Evolutionary conservation across 2,329 filamentous ascomycete genomes (phyloP).

Genomic region (Aureobasidium sp.): DNA sequence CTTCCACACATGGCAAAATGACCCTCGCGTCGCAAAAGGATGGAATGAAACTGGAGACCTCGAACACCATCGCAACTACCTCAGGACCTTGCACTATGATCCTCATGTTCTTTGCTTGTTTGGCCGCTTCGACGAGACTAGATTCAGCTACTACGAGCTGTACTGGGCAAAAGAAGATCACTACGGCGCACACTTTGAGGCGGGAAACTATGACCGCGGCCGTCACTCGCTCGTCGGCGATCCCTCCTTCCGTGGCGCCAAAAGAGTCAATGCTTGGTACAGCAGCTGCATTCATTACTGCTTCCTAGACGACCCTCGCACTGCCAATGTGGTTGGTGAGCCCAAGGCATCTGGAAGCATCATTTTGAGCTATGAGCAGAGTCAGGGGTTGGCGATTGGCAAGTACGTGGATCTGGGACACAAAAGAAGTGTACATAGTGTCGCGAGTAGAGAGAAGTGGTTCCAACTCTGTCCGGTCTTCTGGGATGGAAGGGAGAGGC

Average conservation of each 20-base stretch:
- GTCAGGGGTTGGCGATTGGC: conserved; percentile 63
- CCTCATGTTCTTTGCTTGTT: conserved; percentile 63
- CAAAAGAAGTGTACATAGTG: conserved; percentile 32
- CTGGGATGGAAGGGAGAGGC: conserved; percentile 36
- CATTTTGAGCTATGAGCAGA: conserved; percentile 65
- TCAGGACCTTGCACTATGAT: conserved; percentile 60
- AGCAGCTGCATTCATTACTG: conserved; percentile 51
- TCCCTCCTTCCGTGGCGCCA: conserved; percentile 44
- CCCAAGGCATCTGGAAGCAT: conserved; percentile 63
- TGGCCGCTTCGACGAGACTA: conserved; percentile 60
- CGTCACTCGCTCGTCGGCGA: conserved; percentile 54
- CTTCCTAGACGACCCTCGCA: conserved; percentile 52
- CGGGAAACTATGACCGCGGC: conserved; percentile 50
- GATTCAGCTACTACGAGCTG: conserved; percentile 71
- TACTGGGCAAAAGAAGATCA: conserved; percentile 68
- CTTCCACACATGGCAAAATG: conserved; percentile 77
- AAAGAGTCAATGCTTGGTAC: conserved; percentile 52
- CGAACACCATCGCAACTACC: conserved; percentile 65
- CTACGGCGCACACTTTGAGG: conserved; percentile 50
- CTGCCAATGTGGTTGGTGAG: conserved; percentile 53
- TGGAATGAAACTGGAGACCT: conserved; percentile 74
- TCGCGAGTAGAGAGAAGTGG: conserved; percentile 33
- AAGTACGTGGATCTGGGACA: conserved; percentile 34
- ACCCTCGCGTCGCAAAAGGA: conserved; percentile 68
- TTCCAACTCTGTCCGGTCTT: conserved; percentile 41